These are phyloP conservation scores for Ilex paraguariensis DNA, from an alignment of 305 asterid genomes.

Conservation along the genomic window DNA sequence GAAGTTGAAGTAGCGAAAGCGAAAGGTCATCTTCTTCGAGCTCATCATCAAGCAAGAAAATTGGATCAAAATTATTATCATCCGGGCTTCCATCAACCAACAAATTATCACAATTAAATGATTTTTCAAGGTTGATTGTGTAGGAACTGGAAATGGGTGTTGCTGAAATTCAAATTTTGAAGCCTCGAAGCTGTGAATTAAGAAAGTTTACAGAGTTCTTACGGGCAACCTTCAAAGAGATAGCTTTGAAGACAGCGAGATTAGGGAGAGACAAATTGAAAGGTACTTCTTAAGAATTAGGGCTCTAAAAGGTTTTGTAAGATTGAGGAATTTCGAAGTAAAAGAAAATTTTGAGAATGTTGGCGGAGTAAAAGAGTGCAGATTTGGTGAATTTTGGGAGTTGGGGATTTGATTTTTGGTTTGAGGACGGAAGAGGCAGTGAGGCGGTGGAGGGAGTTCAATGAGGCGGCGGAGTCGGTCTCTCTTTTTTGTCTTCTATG, in stretches of 20 bases:
- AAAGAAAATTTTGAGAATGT: too few relatives aligned
- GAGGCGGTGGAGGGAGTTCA: too few relatives aligned
- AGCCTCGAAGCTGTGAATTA: neutral
- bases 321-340: neutral
- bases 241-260: too few relatives aligned
- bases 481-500: too few relatives aligned
- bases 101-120: conserved; percentile 12
- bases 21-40: conserved; percentile 16
- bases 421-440: neutral
- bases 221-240: neutral
- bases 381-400: neutral
- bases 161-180: neutral
- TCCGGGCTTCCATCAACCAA: conserved; percentile 18
- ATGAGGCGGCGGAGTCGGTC: too few relatives aligned
- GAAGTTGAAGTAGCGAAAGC: too few relatives aligned
- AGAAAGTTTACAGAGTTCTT: neutral
- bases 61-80: conserved; percentile 12
- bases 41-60: conserved; percentile 9
- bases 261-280: neutral
- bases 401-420: too few relatives aligned
- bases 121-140: conserved; percentile 3
- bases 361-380: neutral
- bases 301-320: conserved; percentile 15
- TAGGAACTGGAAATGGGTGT: conserved; percentile 9
- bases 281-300: neutral